Evolutionary conservation across 805 yeast genomes (phyloP), one percentile per base, ranked within the genome.

Genomic region (Sungouiella thailandica): DNA sequence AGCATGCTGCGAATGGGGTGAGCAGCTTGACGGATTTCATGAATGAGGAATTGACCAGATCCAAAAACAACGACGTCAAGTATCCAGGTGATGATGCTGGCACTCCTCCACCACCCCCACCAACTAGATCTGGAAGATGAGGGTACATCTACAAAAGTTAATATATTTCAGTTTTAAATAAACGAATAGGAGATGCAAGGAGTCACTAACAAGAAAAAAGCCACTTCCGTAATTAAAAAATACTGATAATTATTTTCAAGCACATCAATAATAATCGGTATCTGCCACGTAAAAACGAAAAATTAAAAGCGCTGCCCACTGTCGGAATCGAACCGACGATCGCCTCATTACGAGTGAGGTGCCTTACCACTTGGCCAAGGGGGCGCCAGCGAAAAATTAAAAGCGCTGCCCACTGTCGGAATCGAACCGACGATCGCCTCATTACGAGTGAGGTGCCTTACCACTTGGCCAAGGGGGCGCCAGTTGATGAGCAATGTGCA

Each of bases 291-390:
- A n/a, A n/a, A n/a, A n/a, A n/a, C n/a, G n/a, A n/a, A n/a, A n/a
- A n/a, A n/a, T n/a, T n/a, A n/a, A n/a, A n/a, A n/a, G n/a, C n/a
- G 12, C 19, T 65, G 72, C 72, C 70, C 67, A 58, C 65, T 64
- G 70, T 60, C 72, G 70, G 72, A 65, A 57, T 65, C 67, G 72
- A 65, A 65, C 72, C 70, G 70, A 58, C 70, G 72, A 64, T 65
- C 70, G 69, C 70, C 65, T 66, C 72, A 65, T 65, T 65, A 65
- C 72, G 70, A 65, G 72, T 65, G 72, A 66, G 65, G 70, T 63
- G 72, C 72, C 72, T 65, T 65, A 65, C 70, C 72, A 65, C 70
- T 65, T 62, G 72, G 72, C 72, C 72, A 65, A 64, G 65, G 64
- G 68, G 70, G 71, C 71, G 22, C 22, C 8, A n/a, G n/a, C n/a